Evolutionary conservation across 257 asterid species (phyloP), one percentile per base, ranked within the genome.

Genomic region (Solanum stenotomum): DNA sequence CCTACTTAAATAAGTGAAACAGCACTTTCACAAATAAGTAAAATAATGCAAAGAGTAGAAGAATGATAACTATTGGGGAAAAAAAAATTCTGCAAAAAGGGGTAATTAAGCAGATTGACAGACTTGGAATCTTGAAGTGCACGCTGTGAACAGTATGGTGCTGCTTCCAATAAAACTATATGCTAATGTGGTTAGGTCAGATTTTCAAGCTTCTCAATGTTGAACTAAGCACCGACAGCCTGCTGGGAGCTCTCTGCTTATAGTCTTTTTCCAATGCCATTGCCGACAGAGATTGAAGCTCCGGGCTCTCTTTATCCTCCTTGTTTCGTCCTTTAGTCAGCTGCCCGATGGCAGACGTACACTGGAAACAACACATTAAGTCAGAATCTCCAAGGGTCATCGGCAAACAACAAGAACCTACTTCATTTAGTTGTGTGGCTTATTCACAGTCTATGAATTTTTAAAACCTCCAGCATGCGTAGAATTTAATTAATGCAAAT

Each of bases 301-400:
- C 98, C 27, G 90, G 90, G 90, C 90, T 90, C 37, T 96, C 99
- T 89, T 94, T 95, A 72, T 96, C 98, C 71, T 96, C 99, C 94
- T 93, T 94, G 92, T 92, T 95, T 87, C 98, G 96, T 78, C 98
- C 98, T 91, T 94, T 95, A 2, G 96, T 87, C 91, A 94, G 90
- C 89, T 96, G 99, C 18, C 92, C 94, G 10, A 96, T 93, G 86
- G 96, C 98, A 85, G 94, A 92, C 8, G 92, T 91, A 89, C 98
- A 95, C 99, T 96, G 90, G 49, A 88, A 52, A 46, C n/a, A 83
- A 52, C 37, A 86, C 65, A 13, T 10, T 63, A 46, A 49, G 90
- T 87, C 87, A 88, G 89, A 89, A 88, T 87, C 72, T 81, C 44
- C 37, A 25, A 87, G 31, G 37, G 71, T 82, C 31, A 18, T 5